Percentiles rank a stretch among this genome's conserved stretches.
phyloP scores from a whole-genome alignment of 768 basidiomycete species.

The Pleurotus salmoneostramineus region DNA sequence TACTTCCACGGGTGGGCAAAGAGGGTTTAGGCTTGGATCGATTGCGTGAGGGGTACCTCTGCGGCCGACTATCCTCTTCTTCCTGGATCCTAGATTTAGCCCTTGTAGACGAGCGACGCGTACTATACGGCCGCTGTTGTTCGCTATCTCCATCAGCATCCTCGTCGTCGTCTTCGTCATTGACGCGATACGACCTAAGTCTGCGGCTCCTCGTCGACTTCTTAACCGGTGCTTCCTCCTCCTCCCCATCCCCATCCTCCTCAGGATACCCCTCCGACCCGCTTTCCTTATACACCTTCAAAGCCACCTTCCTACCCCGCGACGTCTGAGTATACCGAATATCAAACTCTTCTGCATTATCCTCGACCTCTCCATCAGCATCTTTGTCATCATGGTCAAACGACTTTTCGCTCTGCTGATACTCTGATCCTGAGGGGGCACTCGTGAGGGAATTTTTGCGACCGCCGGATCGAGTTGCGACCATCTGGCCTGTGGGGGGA shows the following conservation, averaged over 20 bases:
- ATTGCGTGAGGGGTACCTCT: slow-evolving; percentile 34
- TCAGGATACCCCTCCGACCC: slow-evolving; percentile 16
- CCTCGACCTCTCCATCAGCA: slow-evolving; percentile 24
- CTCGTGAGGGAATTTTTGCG: slow-evolving; percentile 27
- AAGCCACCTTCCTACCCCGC: slow-evolving; percentile 38
- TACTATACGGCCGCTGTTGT: slow-evolving; percentile 5
- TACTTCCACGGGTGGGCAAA: slow-evolving; percentile 13
- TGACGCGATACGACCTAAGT: slow-evolving; percentile 18
- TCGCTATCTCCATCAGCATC: slow-evolving; percentile 18
- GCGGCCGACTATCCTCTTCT: slow-evolving; percentile 40
- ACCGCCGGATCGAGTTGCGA: slow-evolving; percentile 25
- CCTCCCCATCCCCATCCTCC: slow-evolving; percentile 25
- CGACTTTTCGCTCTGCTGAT: slow-evolving; percentile 44
- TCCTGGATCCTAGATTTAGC: slow-evolving; percentile 33
- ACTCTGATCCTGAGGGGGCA: slow-evolving; percentile 44
- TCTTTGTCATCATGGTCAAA: slow-evolving; percentile 25
- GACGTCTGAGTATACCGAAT: slow-evolving; percentile 21
- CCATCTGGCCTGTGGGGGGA: slow-evolving; percentile 19
- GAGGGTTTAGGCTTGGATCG: slow-evolving; percentile 26
- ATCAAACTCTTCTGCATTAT: slow-evolving; percentile 11
- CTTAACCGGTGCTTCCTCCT: slow-evolving; percentile 22
- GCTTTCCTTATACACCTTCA: slow-evolving; percentile 40
- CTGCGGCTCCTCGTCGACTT: slow-evolving; percentile 22
- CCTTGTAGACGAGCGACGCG: slow-evolving; percentile 14
- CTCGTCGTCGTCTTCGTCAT: slow-evolving; percentile 18